phyloP scores from a whole-genome alignment of 768 basidiomycete genomes.

The Polyporus arcularius region DNA sequence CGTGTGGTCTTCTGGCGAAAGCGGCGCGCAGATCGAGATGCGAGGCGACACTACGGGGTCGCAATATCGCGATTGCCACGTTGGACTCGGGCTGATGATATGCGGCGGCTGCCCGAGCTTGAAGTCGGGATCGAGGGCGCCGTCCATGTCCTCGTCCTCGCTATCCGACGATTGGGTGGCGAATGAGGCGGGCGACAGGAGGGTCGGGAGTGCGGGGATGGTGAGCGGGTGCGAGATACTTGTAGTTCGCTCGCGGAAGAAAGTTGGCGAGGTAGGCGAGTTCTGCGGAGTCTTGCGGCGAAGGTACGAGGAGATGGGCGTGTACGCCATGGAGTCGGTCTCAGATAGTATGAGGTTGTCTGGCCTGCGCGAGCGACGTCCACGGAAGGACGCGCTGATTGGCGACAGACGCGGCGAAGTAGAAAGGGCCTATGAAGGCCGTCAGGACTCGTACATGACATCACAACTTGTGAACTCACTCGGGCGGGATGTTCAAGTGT shows the following conservation, averaged over 20 bases:
- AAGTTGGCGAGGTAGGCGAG: conserved; percentile 69
- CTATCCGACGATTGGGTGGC: conserved; percentile 26
- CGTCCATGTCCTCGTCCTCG: conserved; percentile 30
- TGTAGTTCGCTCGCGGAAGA: conserved; percentile 40
- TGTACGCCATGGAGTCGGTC: conserved; percentile 36
- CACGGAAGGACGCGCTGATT: conserved; percentile 22
- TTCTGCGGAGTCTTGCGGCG: conserved; percentile 77
- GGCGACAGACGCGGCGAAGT: conserved; percentile 31
- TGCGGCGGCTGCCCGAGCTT: conserved; percentile 14
- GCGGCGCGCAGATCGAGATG: conserved; percentile 12
- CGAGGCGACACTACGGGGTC: conserved; percentile 15
- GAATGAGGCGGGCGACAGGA: conserved; percentile 26
- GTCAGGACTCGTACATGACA: background rate
- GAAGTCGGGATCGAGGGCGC: conserved; percentile 5
- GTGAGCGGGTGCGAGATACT: conserved; percentile 50
- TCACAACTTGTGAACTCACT: conserved; percentile 20
- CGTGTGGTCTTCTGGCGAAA: conserved; percentile 11
- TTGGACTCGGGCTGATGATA: conserved; percentile 6
- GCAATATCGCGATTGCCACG: conserved; percentile 21
- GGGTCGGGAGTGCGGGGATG: conserved; percentile 62
- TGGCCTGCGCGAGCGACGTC: conserved; percentile 21
- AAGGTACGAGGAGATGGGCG: conserved; percentile 79
- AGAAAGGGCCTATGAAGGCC: conserved; percentile 27
- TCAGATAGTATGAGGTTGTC: conserved; percentile 30
- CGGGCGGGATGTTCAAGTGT: conserved; percentile 24